Conservation (phyloP, 23 red algal species). For the Gracilaria domingensis region DNA sequence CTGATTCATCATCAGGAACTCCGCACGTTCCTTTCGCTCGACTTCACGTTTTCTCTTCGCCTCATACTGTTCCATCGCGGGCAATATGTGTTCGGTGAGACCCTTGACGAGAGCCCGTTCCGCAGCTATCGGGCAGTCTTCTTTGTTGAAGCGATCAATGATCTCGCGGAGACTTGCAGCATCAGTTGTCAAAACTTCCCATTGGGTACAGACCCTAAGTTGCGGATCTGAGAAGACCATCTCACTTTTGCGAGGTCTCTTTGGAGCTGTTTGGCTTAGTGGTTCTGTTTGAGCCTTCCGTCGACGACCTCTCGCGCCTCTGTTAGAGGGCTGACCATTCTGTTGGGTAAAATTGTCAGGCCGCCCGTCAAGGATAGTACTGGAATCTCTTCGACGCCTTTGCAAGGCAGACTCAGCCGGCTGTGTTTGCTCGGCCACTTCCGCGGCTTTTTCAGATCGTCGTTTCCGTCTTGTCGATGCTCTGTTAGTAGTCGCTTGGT, state of each 20-base stretch:
- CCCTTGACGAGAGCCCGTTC: slow-evolving; percentile 26
- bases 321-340: background rate
- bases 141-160: slow-evolving; percentile 32
- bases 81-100: slow-evolving; percentile 44
- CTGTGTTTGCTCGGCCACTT: too few relatives aligned
- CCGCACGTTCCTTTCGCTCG: slow-evolving; percentile 43
- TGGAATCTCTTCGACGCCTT: background rate
- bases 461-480: background rate
- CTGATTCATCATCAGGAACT: slow-evolving; percentile 20
- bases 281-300: slow-evolving; percentile 4
- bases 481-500: background rate
- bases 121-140: background rate
- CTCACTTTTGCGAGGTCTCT: slow-evolving; percentile 50
- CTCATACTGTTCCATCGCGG: slow-evolving; percentile 42
- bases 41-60: slow-evolving; percentile 41
- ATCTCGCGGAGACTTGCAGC: slow-evolving; percentile 22
- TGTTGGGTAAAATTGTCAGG: background rate
- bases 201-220: slow-evolving; percentile 40
- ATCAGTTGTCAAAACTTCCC: slow-evolving; percentile 42
- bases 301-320: background rate
- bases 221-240: slow-evolving; percentile 33
- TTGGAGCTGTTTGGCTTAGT: background rate
- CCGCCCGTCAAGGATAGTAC: background rate
- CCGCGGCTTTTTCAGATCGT: background rate
- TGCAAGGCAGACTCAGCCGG: background rate